Conservation (phyloP, 2,329 filamentous ascomycete genomes). For the Fusarium virguliforme region DNA sequence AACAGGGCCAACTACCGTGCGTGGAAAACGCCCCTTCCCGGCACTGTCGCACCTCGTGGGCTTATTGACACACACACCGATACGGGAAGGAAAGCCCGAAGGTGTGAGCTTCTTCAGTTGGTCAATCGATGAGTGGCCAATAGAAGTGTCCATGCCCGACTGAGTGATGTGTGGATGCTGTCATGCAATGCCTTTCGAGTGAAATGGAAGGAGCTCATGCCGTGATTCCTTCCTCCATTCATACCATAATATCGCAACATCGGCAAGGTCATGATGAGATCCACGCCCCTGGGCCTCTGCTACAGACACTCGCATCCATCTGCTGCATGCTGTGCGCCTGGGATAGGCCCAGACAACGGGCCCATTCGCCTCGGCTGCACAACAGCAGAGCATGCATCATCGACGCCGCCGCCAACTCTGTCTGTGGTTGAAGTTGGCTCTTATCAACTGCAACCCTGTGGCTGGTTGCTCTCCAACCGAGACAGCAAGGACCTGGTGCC, state of each 20-base stretch:
- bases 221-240: constrained; percentile 10
- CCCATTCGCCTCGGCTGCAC: background rate
- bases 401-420: background rate
- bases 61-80: constrained; percentile 1
- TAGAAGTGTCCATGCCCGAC: constrained; percentile 1
- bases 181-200: background rate
- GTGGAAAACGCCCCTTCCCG: constrained; percentile 5
- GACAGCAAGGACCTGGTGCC: constrained; percentile 7
- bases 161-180: constrained; percentile 7
- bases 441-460: constrained; percentile 15
- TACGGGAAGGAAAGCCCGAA: constrained; percentile 2
- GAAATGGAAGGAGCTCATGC: background rate
- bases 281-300: background rate
- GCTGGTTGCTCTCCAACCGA: constrained; percentile 6
- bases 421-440: constrained; percentile 3
- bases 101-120: background rate
- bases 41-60: background rate
- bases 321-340: constrained; percentile 2
- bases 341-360: background rate
- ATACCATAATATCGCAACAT: constrained; percentile 7
- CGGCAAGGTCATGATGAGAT: background rate
- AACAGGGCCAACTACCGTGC: constrained; percentile 12
- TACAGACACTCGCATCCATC: constrained; percentile 2
- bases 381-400: constrained; percentile 8
- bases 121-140: background rate